Base-by-base conservation (phyloP, 2,329 filamentous ascomycete species). In the Xylaria sp. region DNA sequence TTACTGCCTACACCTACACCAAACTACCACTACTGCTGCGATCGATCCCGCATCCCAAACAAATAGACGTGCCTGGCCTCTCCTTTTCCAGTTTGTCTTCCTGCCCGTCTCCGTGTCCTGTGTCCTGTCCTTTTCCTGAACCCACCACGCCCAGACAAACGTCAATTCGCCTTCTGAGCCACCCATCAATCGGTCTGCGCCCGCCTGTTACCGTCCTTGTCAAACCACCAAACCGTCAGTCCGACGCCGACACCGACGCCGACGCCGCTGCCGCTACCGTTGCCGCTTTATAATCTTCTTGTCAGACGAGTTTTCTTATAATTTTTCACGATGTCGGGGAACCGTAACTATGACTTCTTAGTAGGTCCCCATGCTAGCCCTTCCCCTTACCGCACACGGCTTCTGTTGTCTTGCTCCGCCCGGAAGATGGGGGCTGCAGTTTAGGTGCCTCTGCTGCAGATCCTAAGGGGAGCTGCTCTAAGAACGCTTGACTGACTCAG, bases 301-400 rank as follows among this genome's bases (percentile, higher is more conserved):
- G 7, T 47, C 52, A 59, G 35, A 64, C 55, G 34, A 59, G 23
- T 37, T 48, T 30, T 54, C 54, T 37, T 47, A 47, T 65, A 64
- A 47, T 65, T 64, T 55, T 64, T 58, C 76, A 82, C 73, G 70
- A 99, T 99, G 94, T 92, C 94, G 72, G 91, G 90, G 77, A 95
- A 93, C 82, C 87, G 94, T 78, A 99, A 99, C 82, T 99, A 99
- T 79, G 94, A 99, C 78, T 97, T 97, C 78, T 83, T 99, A 79
- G 93, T 97, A 87, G 73, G 87, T 77, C 52, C 23, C 37, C 39
- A 49, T 62, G 13, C 8, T 52, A 8, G 16, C 37, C 37, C 60
- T 60, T 57, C 58, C 37, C 52, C 52, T 44, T 44, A 30, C 37
- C 51, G 10, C 18, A 16, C 44, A 13, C 39, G 39, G 3, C 18